Evolutionary conservation across 2,329 filamentous ascomycete species (phyloP).

Genomic region (Ceratocystis harringtonii): DNA sequence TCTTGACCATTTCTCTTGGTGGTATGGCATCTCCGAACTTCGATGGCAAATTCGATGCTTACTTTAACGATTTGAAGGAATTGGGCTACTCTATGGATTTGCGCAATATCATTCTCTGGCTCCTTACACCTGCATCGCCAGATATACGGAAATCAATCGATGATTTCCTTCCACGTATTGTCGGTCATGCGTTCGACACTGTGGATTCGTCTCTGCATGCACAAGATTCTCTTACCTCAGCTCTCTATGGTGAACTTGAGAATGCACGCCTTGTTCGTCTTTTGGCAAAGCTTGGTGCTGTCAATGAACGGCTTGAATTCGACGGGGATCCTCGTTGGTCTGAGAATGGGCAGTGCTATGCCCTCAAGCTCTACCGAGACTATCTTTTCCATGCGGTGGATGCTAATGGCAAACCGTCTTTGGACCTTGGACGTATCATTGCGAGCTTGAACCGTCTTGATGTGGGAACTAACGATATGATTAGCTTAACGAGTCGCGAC

Average conservation of each 20-base stretch:
- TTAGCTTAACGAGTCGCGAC: slow-evolving; percentile 75
- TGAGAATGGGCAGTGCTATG: slow-evolving; percentile 82
- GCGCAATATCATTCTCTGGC: slow-evolving; percentile 66
- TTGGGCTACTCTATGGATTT: slow-evolving; percentile 65
- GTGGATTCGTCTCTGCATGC: slow-evolving; percentile 69
- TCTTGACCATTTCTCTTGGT: slow-evolving; percentile 48
- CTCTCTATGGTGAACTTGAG: slow-evolving; percentile 69
- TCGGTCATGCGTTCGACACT: slow-evolving; percentile 57
- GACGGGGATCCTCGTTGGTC: slow-evolving; percentile 69
- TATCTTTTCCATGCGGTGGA: slow-evolving; percentile 97
- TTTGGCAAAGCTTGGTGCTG: slow-evolving; percentile 64
- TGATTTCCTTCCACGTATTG: slow-evolving; percentile 62
- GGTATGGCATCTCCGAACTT: background rate
- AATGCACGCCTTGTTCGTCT: slow-evolving; percentile 75
- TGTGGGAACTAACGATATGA: slow-evolving; percentile 71
- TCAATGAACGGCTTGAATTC: slow-evolving; percentile 82
- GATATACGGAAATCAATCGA: slow-evolving; percentile 55
- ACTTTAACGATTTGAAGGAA: slow-evolving; percentile 60
- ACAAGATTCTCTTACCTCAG: slow-evolving; percentile 57
- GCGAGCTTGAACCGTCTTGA: slow-evolving; percentile 83
- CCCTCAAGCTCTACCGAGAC: slow-evolving; percentile 87
- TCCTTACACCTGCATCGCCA: slow-evolving; percentile 51
- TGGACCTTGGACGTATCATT: slow-evolving; percentile 79
- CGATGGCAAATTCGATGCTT: slow-evolving; percentile 21
- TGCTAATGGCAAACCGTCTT: slow-evolving; percentile 61